These are phyloP conservation scores for Liriodendron chinense DNA, from an alignment of 164 flowering plant genomes.

Conservation along the genomic window DNA sequence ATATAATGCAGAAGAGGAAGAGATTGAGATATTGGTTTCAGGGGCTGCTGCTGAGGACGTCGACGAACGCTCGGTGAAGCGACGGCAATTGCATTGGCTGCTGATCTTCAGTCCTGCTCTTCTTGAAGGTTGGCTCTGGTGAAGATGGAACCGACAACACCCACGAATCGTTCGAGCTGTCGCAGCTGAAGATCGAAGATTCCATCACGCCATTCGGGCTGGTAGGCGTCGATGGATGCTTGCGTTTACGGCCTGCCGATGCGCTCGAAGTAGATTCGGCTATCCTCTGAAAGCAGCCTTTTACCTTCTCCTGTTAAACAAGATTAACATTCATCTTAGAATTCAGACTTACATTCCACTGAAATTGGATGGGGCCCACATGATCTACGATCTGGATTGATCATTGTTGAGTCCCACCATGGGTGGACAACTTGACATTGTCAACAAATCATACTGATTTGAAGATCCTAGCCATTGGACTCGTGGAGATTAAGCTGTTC, in stretches of 20 bases:
- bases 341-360: not conserved
- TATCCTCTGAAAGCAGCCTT: constrained; percentile 58
- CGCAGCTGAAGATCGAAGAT: constrained; percentile 46
- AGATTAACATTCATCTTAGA: not conserved
- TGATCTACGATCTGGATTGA: not conserved
- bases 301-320: constrained; percentile 48
- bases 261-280: constrained; percentile 20
- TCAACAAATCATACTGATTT: too few relatives aligned
- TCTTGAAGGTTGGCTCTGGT: constrained; percentile 51
- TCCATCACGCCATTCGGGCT: constrained; percentile 76
- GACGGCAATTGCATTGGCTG: constrained; percentile 41
- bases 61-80: not conserved
- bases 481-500: too few relatives aligned
- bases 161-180: constrained; percentile 64
- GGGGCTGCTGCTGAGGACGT: constrained; percentile 8
- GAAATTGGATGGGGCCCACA: not conserved
- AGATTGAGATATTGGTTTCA: not conserved
- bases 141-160: constrained; percentile 40
- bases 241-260: constrained; percentile 38
- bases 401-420: not conserved
- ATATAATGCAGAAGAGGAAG: not conserved
- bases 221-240: constrained; percentile 29
- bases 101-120: constrained; percentile 36
- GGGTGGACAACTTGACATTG: not conserved
- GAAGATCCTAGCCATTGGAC: too few relatives aligned